These are phyloP conservation scores for Lenzites betulinus DNA, from an alignment of 768 basidiomycete genomes.

Conservation along the genomic window DNA sequence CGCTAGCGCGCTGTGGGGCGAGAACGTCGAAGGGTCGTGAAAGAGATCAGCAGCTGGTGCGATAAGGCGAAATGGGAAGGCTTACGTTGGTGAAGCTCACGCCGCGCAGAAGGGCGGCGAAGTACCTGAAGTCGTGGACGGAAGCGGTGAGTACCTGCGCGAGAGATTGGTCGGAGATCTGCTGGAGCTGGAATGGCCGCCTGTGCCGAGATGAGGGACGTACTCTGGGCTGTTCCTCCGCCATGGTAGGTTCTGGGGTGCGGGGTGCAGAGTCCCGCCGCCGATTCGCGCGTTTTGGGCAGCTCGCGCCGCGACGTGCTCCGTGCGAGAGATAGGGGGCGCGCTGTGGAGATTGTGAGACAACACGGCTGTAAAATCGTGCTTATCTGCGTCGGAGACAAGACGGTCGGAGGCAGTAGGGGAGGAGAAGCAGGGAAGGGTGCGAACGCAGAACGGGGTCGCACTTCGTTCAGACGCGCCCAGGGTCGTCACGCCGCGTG, in stretches of 20 bases:
- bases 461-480: background rate
- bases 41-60: background rate
- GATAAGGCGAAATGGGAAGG: constrained; percentile 11
- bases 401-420: constrained; percentile 1
- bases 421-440: background rate
- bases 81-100: constrained; percentile 81
- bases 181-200: constrained; percentile 6
- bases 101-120: constrained; percentile 76
- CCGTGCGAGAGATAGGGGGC: background rate
- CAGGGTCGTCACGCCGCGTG: constrained; percentile 8
- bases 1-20: constrained; percentile 61
- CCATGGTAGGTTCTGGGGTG: constrained; percentile 23
- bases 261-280: background rate
- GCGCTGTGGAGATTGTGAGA: background rate
- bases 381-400: background rate
- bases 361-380: no score
- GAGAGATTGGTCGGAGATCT: constrained; percentile 17
- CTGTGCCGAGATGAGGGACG: constrained; percentile 17
- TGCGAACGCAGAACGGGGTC: background rate
- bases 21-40: background rate
- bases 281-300: background rate
- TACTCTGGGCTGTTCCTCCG: constrained; percentile 22
- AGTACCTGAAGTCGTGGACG: constrained; percentile 80
- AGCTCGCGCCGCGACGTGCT: background rate
- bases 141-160: constrained; percentile 65